These are phyloP conservation scores for Pezizomycotina sp. DNA, from an alignment of 2,329 filamentous ascomycete genomes.

Conservation along the genomic window DNA sequence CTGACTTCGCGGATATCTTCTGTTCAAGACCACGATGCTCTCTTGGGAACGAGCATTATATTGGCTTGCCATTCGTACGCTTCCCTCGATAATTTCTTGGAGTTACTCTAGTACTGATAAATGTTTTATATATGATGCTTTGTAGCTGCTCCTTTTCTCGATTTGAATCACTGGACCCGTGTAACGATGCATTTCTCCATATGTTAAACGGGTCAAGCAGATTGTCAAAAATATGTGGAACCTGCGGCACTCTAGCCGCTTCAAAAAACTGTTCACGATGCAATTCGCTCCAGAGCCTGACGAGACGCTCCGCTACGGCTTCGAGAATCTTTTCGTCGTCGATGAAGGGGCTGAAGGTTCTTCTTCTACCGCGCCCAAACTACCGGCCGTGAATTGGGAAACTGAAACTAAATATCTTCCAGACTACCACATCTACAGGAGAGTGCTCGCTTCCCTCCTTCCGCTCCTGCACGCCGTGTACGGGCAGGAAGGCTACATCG, in stretches of 20 bases:
- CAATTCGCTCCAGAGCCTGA: slow-evolving; percentile 13
- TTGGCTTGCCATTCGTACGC: slow-evolving; percentile 17
- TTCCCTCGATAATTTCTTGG: slow-evolving; percentile 8
- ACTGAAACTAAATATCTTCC: too few species aligned
- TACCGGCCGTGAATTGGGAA: too few species aligned
- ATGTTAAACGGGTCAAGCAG: slow-evolving; percentile 18
- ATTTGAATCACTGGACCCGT: too few species aligned
- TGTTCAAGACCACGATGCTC: slow-evolving; percentile 17
- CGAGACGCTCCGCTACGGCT: slow-evolving; percentile 12
- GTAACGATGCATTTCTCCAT: slow-evolving; percentile 12
- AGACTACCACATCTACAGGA: slow-evolving; percentile 14
- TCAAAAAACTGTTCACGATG: slow-evolving; percentile 14
- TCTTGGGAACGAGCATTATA: slow-evolving; percentile 13
- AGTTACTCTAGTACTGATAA: too few species aligned
- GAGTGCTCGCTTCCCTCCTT: slow-evolving; percentile 12
- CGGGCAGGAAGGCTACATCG: slow-evolving; percentile 11
- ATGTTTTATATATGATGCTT: too few species aligned
- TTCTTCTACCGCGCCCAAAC: too few species aligned
- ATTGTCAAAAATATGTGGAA: slow-evolving; percentile 19
- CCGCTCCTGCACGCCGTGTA: slow-evolving; percentile 13
- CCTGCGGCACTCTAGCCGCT: slow-evolving; percentile 11
- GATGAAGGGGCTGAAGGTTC: too few species aligned
- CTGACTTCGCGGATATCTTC: too few species aligned
- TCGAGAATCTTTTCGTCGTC: slow-evolving; percentile 12
- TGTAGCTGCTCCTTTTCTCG: too few species aligned